Evolutionary conservation across 2,329 filamentous ascomycete genomes (phyloP).

Genomic region (Beauveria rudraprayagi): DNA sequence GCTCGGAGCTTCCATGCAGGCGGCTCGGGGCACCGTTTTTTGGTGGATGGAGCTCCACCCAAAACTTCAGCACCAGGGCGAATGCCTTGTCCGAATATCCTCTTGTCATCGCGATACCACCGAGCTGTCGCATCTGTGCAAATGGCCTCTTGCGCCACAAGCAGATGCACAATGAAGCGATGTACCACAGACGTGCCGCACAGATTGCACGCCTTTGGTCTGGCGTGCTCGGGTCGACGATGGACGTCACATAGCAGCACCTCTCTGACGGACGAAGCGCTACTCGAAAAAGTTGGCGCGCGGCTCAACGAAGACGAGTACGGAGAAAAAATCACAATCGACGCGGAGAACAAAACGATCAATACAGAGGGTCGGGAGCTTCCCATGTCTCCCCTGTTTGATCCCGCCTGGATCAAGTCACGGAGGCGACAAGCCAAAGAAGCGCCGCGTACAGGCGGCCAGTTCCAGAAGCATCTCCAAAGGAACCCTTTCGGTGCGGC

Average conservation of each 20-base stretch:
- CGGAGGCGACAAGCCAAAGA: conserved; percentile 35
- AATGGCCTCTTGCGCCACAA: neutral
- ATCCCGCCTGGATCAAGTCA: conserved; percentile 40
- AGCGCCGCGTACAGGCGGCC: conserved; percentile 25
- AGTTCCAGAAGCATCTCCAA: conserved; percentile 50
- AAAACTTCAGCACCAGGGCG: neutral
- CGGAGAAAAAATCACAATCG: conserved; percentile 25
- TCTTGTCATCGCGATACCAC: neutral
- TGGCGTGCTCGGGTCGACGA: conserved; percentile 17
- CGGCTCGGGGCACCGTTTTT: neutral
- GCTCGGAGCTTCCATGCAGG: neutral
- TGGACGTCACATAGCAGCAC: conserved; percentile 26
- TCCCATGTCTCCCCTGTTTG: conserved; percentile 47
- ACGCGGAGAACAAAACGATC: conserved; percentile 35
- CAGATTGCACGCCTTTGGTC: conserved; percentile 13
- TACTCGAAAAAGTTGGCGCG: conserved; percentile 24
- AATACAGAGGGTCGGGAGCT: conserved; percentile 37
- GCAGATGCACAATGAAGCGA: conserved; percentile 20
- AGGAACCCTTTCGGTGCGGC: conserved; percentile 59
- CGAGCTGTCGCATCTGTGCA: neutral
- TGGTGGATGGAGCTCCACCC: neutral
- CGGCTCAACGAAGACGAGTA: conserved; percentile 24
- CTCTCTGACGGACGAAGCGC: conserved; percentile 21
- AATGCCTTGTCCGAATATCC: neutral
- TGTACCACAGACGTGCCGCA: conserved; percentile 12